These are phyloP conservation scores for Pichia kluyveri DNA, from an alignment of 805 yeast genomes.

Conservation along the genomic window DNA sequence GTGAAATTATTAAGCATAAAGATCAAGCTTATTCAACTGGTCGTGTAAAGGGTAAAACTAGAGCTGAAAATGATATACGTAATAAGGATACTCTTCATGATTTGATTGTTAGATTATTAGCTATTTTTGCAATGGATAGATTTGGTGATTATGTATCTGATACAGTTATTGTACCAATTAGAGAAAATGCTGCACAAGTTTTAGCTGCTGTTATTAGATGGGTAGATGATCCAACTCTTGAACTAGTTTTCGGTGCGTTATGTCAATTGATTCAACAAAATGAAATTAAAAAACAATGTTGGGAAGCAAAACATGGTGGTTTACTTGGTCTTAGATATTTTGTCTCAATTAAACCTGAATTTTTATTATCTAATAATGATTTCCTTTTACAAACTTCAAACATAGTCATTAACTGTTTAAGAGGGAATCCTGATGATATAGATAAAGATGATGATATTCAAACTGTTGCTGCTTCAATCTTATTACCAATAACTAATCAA, in stretches of 20 bases:
- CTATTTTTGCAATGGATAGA: slow-evolving; percentile 84
- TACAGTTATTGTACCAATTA: slow-evolving; percentile 95
- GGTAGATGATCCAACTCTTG: slow-evolving; percentile 48
- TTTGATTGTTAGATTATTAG: slow-evolving; percentile 72
- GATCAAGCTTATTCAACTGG: slow-evolving; percentile 81
- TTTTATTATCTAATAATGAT: slow-evolving; percentile 50
- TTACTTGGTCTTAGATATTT: slow-evolving; percentile 87
- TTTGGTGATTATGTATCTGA: slow-evolving; percentile 97
- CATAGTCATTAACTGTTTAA: slow-evolving; percentile 79
- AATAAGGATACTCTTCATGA: slow-evolving; percentile 77
- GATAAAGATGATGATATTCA: slow-evolving; percentile 98
- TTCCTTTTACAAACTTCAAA: slow-evolving; percentile 63
- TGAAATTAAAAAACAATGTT: slow-evolving; percentile 39
- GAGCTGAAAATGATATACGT: slow-evolving; percentile 51
- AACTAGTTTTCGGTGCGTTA: slow-evolving; percentile 56
- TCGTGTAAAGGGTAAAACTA: slow-evolving; percentile 55
- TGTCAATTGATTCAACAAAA: slow-evolving; percentile 64
- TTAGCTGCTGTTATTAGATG: slow-evolving; percentile 83
- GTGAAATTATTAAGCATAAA: slow-evolving; percentile 65
- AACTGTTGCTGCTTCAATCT: slow-evolving; percentile 89
- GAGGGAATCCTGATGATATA: slow-evolving; percentile 54
- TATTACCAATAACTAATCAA: slow-evolving; percentile 82
- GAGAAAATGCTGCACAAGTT: slow-evolving; percentile 95
- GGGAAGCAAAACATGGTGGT: slow-evolving; percentile 99
- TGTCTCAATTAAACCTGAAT: slow-evolving; percentile 79